Percentiles rank a stretch among this genome's conserved stretches.
Evolutionary conservation across 148 eudicot species (phyloP).

Genomic region (Amaranthus cruentus): DNA sequence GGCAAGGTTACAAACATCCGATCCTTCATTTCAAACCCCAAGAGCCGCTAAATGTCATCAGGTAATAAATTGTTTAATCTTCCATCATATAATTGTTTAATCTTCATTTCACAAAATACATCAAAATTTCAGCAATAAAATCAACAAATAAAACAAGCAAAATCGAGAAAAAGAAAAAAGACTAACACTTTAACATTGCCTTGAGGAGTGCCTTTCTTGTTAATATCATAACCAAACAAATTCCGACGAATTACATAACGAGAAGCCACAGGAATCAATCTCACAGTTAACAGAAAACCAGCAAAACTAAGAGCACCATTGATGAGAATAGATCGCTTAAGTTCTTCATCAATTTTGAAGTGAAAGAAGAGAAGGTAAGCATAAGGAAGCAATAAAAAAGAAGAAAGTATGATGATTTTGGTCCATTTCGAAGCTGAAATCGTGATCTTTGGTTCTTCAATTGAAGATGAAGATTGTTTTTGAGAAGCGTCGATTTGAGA

Average conservation of each 20-base stretch:
- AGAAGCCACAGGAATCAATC: slow-evolving; percentile 81
- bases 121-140: not conserved
- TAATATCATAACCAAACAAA: slow-evolving; percentile 86
- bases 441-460: slow-evolving; percentile 19
- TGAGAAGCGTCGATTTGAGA: not conserved
- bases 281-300: slow-evolving; percentile 54
- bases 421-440: slow-evolving; percentile 38
- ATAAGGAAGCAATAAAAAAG: slow-evolving; percentile 59
- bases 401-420: slow-evolving; percentile 33
- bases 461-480: not conserved
- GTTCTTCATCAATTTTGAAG: slow-evolving; percentile 48
- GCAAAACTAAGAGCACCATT: slow-evolving; percentile 49
- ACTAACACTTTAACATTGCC: slow-evolving; percentile 78
- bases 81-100: no score
- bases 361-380: slow-evolving; percentile 48
- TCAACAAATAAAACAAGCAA: not conserved
- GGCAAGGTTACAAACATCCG: no score
- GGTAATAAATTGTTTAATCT: no score
- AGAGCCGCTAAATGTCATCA: no score
- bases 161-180: not conserved
- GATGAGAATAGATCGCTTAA: slow-evolving; percentile 63
- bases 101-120: not conserved
- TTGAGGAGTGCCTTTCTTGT: slow-evolving; percentile 81
- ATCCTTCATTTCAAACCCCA: no score
- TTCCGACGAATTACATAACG: slow-evolving; percentile 68